Evolutionary conservation across 2,329 filamentous ascomycete species (phyloP).

Genomic region (Cercospora sp.): DNA sequence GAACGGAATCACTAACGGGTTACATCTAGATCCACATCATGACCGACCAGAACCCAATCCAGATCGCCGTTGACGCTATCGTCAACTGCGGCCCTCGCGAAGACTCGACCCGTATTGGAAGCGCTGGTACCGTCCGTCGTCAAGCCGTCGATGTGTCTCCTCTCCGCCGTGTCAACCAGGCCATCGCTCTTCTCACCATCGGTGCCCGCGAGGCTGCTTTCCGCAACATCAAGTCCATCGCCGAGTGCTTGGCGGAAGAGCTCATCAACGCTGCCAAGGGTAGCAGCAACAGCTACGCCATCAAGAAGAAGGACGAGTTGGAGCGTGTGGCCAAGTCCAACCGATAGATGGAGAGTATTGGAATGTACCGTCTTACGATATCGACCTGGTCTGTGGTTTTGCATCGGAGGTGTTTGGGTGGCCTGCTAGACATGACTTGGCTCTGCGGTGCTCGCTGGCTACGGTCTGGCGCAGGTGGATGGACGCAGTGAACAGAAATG

Average conservation of each 20-base stretch:
- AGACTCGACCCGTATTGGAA: constrained; percentile 99
- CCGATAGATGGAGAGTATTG: constrained; percentile 70
- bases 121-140: constrained; percentile 98
- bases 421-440: constrained; percentile 15
- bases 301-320: constrained; percentile 99
- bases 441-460: constrained; percentile 12
- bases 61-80: constrained; percentile 98
- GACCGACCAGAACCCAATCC: constrained; percentile 99
- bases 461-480: constrained; percentile 9
- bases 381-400: constrained; percentile 10
- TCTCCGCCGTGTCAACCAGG: constrained; percentile 99
- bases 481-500: constrained; percentile 12
- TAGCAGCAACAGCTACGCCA: constrained; percentile 99
- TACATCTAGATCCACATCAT: constrained; percentile 89
- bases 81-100: constrained; percentile 99
- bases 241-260: constrained; percentile 99
- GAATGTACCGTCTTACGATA: constrained; percentile 13
- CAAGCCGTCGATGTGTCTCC: constrained; percentile 99
- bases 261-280: constrained; percentile 99
- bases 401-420: constrained; percentile 18
- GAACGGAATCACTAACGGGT: constrained; percentile 12
- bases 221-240: constrained; percentile 99
- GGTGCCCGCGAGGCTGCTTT: constrained; percentile 98
- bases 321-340: constrained; percentile 99
- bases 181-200: constrained; percentile 97